phyloP scores from a whole-genome alignment of 768 basidiomycete genomes.

The Leccinum variicolor region DNA sequence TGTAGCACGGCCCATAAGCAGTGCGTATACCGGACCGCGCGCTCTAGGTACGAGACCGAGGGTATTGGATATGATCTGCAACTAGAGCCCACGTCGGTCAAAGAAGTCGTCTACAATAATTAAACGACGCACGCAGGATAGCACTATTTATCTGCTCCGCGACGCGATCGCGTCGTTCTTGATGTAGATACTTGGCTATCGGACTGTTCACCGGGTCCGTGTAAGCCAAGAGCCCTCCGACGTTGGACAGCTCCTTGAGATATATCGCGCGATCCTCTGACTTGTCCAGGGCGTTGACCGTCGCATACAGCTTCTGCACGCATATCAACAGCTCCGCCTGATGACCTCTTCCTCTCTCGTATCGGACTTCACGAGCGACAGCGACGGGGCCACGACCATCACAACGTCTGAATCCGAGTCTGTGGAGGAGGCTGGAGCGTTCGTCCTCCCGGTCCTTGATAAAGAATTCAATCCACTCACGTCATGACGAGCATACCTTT shows the following conservation, averaged over 20 bases:
- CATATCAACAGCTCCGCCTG: slow-evolving; percentile 51
- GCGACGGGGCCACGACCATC: no score
- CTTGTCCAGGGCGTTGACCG: slow-evolving; percentile 54
- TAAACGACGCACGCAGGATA: slow-evolving; percentile 63
- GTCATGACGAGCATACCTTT: slow-evolving; percentile 30
- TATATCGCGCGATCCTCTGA: slow-evolving; percentile 58
- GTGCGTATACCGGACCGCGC: slow-evolving; percentile 63
- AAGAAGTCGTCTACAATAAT: background rate
- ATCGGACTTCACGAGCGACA: no score
- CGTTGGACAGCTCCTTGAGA: slow-evolving; percentile 66
- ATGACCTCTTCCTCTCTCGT: no score
- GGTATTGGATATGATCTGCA: slow-evolving; percentile 52
- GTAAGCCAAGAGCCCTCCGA: slow-evolving; percentile 81
- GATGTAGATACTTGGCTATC: slow-evolving; percentile 69
- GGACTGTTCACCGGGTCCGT: slow-evolving; percentile 73
- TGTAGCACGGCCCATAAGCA: slow-evolving; percentile 56
- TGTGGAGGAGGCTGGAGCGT: no score
- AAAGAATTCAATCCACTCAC: slow-evolving; percentile 12
- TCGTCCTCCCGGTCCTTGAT: no score
- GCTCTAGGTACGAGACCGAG: slow-evolving; percentile 59
- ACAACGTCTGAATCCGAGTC: no score
- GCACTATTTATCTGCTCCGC: slow-evolving; percentile 89
- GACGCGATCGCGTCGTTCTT: slow-evolving; percentile 73
- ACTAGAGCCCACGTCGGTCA: background rate
- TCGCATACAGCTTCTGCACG: slow-evolving; percentile 65